Conservation (phyloP, 352 stramenopile genomes). For the Globisporangium heterothallicum region DNA sequence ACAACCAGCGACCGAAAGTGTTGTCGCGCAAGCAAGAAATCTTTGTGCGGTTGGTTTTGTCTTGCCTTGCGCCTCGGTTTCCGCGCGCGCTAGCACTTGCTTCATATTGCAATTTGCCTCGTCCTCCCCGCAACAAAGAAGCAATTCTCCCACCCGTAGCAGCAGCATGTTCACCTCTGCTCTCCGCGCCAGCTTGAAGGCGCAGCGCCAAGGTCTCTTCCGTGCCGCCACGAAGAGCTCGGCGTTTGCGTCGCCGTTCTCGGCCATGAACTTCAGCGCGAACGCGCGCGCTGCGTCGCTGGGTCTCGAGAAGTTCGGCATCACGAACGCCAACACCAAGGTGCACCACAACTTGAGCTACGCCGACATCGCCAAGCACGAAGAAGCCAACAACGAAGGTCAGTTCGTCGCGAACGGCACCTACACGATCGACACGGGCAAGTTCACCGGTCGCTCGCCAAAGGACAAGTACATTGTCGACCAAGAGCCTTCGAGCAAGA, state of each 20-base stretch:
- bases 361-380: constrained; percentile 93
- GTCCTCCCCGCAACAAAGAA: constrained; percentile 5
- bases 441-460: constrained; percentile 97
- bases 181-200: constrained; percentile 48
- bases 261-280: constrained; percentile 31
- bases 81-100: background rate
- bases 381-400: constrained; percentile 92
- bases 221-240: constrained; percentile 20
- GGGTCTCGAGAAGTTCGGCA: constrained; percentile 86
- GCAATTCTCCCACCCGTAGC: background rate
- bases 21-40: constrained; percentile 1
- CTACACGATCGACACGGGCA: constrained; percentile 97
- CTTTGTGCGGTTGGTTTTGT: background rate
- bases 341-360: constrained; percentile 96
- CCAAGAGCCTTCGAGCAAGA: constrained; percentile 86
- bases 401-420: constrained; percentile 89
- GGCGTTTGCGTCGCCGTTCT: constrained; percentile 19
- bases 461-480: constrained; percentile 99
- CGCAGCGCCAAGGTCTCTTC: constrained; percentile 43
- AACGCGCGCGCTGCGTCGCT: constrained; percentile 43
- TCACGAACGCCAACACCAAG: constrained; percentile 85
- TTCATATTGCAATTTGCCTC: constrained; percentile 40
- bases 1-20: too few species aligned
- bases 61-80: background rate
- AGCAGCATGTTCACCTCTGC: constrained; percentile 49